Evolutionary conservation across 2,329 filamentous ascomycete genomes (phyloP).

Genomic region (Monosporascus sp.): DNA sequence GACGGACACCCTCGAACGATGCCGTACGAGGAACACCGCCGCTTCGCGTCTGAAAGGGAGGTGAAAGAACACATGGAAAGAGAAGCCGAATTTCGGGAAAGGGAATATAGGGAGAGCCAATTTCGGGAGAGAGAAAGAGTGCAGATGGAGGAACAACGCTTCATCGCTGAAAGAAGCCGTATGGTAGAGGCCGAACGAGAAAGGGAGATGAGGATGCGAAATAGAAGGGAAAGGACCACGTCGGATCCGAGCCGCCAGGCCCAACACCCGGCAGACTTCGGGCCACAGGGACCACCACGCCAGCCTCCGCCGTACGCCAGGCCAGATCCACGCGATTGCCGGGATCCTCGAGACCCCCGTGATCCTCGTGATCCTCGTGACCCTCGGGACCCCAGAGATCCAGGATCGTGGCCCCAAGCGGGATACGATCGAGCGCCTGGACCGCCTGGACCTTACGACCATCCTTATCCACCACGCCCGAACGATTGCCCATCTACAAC

Average conservation of each 20-base stretch:
- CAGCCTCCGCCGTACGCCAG: conserved; percentile 36
- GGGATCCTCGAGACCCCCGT: not conserved
- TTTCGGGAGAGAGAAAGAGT: conserved; percentile 32
- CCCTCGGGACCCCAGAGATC: conserved; percentile 19
- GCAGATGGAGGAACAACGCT: conserved; percentile 30
- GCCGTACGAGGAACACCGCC: conserved; percentile 51
- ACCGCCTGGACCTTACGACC: conserved; percentile 36
- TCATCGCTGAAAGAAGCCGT: conserved; percentile 28
- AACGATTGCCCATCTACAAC: conserved; percentile 43
- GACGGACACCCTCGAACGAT: conserved; percentile 40
- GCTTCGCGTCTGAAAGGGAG: conserved; percentile 42
- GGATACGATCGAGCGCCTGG: conserved; percentile 33
- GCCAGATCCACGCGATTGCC: conserved; percentile 15
- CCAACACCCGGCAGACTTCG: conserved; percentile 41
- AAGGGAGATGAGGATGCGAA: conserved; percentile 28
- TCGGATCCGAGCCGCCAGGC: conserved; percentile 43
- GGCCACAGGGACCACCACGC: conserved; percentile 31
- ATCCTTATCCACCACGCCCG: conserved; percentile 37
- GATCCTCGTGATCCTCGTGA: conserved; percentile 22
- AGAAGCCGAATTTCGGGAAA: conserved; percentile 40
- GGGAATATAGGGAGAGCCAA: conserved; percentile 37
- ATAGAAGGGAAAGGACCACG: conserved; percentile 40
- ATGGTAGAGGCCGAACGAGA: conserved; percentile 37
- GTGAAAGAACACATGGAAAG: conserved; percentile 31
- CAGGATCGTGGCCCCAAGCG: conserved; percentile 30